Conservation (phyloP, 2,329 filamentous ascomycete genomes). For the Nemania diffusa region DNA sequence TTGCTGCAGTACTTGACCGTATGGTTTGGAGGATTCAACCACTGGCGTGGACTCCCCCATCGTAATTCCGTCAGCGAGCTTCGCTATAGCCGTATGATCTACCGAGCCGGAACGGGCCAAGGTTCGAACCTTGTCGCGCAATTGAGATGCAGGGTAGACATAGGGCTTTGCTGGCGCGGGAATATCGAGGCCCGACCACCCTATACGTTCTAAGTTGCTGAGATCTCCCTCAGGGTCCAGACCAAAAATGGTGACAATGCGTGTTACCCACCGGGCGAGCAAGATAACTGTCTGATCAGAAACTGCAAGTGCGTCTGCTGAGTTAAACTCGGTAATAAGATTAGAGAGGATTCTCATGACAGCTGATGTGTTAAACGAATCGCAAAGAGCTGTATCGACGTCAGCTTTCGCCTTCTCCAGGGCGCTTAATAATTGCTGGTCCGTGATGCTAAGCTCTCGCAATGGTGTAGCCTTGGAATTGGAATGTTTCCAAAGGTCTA, state of each 20-base stretch:
- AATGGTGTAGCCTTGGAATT: slow-evolving; percentile 7
- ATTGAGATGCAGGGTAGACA: slow-evolving; percentile 29
- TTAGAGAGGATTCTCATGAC: slow-evolving; percentile 33
- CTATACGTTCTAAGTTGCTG: slow-evolving; percentile 18
- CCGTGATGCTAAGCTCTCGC: slow-evolving; percentile 20
- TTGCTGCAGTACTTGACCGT: slow-evolving; percentile 19
- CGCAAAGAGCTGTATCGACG: slow-evolving; percentile 26
- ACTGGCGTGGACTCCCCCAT: slow-evolving; percentile 2
- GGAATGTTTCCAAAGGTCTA: slow-evolving; percentile 15
- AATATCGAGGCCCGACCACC: slow-evolving; percentile 30
- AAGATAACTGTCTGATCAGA: slow-evolving; percentile 27
- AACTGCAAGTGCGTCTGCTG: slow-evolving; percentile 26
- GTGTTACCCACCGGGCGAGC: slow-evolving; percentile 29
- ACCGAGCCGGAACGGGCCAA: slow-evolving; percentile 24
- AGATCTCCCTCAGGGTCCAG: slow-evolving; percentile 27
- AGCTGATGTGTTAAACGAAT: slow-evolving; percentile 32
- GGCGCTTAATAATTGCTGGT: slow-evolving; percentile 25
- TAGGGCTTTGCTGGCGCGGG: slow-evolving; percentile 26
- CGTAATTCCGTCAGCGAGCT: slow-evolving; percentile 14
- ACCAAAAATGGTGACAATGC: slow-evolving; percentile 31
- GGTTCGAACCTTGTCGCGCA: slow-evolving; percentile 33
- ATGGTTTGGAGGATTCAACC: slow-evolving; percentile 25
- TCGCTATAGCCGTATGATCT: slow-evolving; percentile 23
- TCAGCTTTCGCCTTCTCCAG: slow-evolving; percentile 29
- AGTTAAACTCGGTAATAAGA: slow-evolving; percentile 29